These are phyloP conservation scores for Mycosarcoma mackinlayi DNA, from an alignment of 1,284 basidiomycete genomes.

Conservation along the genomic window DNA sequence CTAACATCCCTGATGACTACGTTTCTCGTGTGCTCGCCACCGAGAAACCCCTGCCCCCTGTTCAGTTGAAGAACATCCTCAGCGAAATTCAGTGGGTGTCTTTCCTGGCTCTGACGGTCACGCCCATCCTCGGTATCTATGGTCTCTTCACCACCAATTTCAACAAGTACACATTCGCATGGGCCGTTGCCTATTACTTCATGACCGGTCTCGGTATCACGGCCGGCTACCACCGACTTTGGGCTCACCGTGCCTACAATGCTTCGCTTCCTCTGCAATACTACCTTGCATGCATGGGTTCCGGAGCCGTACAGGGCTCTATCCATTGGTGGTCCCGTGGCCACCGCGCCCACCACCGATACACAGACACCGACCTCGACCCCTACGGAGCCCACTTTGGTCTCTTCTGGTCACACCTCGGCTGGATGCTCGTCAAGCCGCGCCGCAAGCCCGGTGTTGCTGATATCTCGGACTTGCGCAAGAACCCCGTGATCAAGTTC, in stretches of 20 bases:
- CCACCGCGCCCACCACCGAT: conserved; percentile 68
- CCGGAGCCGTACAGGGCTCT: conserved; percentile 65
- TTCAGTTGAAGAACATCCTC: conserved; percentile 62
- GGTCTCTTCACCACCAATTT: conserved; percentile 60
- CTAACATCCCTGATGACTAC: conserved; percentile 63
- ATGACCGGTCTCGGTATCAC: conserved; percentile 66
- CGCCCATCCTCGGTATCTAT: conserved; percentile 61
- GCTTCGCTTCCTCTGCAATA: conserved; percentile 61
- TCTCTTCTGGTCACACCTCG: conserved; percentile 66
- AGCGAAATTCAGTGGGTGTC: conserved; percentile 67
- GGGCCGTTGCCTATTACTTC: conserved; percentile 64
- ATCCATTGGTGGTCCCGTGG: conserved; percentile 68
- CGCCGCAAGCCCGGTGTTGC: conserved; percentile 67
- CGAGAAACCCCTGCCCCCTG: conserved; percentile 61
- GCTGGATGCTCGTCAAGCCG: conserved; percentile 68
- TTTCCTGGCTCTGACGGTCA: conserved; percentile 59
- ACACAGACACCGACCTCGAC: conserved; percentile 68
- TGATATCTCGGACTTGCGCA: conserved; percentile 65
- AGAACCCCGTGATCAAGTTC: conserved; percentile 66
- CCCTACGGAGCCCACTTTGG: conserved; percentile 67
- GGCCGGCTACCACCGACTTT: conserved; percentile 66
- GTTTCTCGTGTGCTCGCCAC: conserved; percentile 56
- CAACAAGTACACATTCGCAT: conserved; percentile 50
- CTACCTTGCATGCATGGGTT: conserved; percentile 65
- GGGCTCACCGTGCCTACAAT: conserved; percentile 66